Evolutionary conservation across 139 green algal species (phyloP).

Genomic region (Volvox reticuliferus): DNA sequence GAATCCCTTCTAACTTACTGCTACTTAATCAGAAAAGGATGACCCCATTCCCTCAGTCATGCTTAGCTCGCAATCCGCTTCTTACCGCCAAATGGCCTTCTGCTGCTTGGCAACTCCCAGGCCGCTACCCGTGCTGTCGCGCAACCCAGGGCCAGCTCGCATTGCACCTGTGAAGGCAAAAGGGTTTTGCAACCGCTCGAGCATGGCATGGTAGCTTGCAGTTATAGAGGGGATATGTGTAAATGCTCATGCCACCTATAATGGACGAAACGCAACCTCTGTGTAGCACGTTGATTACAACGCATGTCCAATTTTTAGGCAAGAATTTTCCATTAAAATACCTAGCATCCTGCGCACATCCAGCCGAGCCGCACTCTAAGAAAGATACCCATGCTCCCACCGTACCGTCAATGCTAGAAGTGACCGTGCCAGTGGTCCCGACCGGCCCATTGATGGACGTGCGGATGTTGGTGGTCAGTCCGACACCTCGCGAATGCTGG

Average conservation of each 20-base stretch:
- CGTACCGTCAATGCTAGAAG: conserved; percentile 14
- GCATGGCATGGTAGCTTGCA: no score
- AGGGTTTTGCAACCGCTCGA: no score
- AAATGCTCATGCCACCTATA: background rate
- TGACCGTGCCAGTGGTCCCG: conserved; percentile 1
- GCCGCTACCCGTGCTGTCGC: background rate
- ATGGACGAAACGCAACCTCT: no score
- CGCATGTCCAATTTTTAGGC: background rate
- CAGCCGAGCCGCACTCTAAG: no score
- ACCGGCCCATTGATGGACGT: background rate
- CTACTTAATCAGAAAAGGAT: no score
- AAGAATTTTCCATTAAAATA: no score
- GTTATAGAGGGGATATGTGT: background rate
- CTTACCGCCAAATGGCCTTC: conserved; percentile 32
- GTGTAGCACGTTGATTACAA: background rate
- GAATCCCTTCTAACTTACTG: no score
- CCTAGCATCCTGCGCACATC: no score
- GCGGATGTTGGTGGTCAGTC: background rate
- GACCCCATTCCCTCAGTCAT: no score
- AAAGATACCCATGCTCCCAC: no score
- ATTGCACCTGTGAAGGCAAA: background rate
- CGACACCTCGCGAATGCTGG: background rate
- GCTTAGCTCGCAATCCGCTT: background rate
- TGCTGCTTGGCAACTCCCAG: background rate
- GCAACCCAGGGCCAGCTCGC: background rate